Percentiles rank a stretch among this genome's conserved stretches.
Evolutionary conservation across 2,329 filamentous ascomycete genomes (phyloP).

Genomic region (Cryphonectria nitschkei): DNA sequence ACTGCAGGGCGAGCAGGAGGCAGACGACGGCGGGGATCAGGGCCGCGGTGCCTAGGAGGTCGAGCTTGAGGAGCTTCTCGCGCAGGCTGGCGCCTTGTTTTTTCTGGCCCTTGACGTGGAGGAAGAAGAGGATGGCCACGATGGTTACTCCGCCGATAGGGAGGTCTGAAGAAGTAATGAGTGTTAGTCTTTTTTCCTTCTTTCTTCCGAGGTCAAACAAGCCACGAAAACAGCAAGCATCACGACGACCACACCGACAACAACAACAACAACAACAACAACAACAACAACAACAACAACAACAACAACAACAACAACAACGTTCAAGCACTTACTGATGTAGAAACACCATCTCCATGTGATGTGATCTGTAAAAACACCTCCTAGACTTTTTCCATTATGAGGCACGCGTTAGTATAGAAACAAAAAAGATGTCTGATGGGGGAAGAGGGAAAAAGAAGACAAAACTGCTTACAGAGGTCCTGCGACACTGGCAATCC

Average conservation of each 20-base stretch:
- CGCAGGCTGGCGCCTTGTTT: slow-evolving; percentile 37
- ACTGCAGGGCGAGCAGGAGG: slow-evolving; percentile 59
- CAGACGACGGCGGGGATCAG: slow-evolving; percentile 57
- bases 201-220: too few species aligned
- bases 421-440: background rate
- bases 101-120: slow-evolving; percentile 44
- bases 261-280: too few species aligned
- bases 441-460: background rate
- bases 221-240: too few species aligned
- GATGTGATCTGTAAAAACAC: slow-evolving; percentile 52
- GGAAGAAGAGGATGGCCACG: slow-evolving; percentile 51
- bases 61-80: slow-evolving; percentile 49
- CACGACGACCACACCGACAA: too few species aligned
- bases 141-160: slow-evolving; percentile 53
- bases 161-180: slow-evolving; percentile 33
- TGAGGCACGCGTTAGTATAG: too few species aligned
- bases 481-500: slow-evolving; percentile 51
- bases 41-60: slow-evolving; percentile 52
- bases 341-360: slow-evolving; percentile 60
- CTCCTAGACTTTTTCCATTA: slow-evolving; percentile 42
- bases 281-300: too few species aligned
- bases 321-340: slow-evolving; percentile 31
- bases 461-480: slow-evolving; percentile 40
- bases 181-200: too few species aligned
- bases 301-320: too few species aligned